Evolutionary conservation across 2,329 filamentous ascomycete genomes (phyloP).

Genomic region (Trichoderma semiorbis): DNA sequence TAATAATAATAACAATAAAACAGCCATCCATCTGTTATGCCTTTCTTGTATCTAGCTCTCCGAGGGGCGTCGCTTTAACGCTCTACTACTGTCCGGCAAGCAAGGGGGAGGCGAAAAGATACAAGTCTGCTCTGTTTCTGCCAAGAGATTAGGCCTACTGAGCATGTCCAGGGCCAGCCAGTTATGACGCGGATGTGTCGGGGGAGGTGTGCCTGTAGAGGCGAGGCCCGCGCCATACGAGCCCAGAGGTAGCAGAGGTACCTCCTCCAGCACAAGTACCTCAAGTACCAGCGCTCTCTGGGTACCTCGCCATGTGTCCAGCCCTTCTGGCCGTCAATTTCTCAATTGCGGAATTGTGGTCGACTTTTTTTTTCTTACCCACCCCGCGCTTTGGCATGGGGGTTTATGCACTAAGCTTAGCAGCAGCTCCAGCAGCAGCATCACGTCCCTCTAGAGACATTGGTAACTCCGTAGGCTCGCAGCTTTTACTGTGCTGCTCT

Average conservation of each 20-base stretch:
- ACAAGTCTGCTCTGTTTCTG: background rate
- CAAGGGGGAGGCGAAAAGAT: constrained; percentile 16
- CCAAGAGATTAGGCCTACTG: constrained; percentile 4
- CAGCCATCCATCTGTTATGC: background rate
- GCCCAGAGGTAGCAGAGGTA: constrained; percentile 14
- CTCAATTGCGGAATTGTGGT: background rate
- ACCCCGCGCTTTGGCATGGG: constrained; percentile 14
- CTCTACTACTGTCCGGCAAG: background rate
- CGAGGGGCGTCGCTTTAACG: background rate
- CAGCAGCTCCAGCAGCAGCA: background rate
- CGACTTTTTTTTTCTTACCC: background rate
- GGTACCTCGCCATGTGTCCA: constrained; percentile 19
- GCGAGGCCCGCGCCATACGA: constrained; percentile 6
- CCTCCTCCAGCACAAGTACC: background rate
- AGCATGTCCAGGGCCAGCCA: background rate
- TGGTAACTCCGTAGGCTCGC: background rate
- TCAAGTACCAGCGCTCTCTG: constrained; percentile 3
- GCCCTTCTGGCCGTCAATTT: background rate
- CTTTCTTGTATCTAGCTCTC: background rate
- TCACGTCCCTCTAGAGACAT: background rate
- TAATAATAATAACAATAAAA: background rate
- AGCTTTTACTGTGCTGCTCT: background rate
- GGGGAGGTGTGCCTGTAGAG: background rate
- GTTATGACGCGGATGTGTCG: constrained; percentile 16
- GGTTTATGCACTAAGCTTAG: background rate